Percentiles rank a stretch among this genome's conserved stretches.
These are phyloP conservation scores for Trichoderma gamsii DNA, from an alignment of 495 filamentous ascomycete species.

Conservation along the genomic window DNA sequence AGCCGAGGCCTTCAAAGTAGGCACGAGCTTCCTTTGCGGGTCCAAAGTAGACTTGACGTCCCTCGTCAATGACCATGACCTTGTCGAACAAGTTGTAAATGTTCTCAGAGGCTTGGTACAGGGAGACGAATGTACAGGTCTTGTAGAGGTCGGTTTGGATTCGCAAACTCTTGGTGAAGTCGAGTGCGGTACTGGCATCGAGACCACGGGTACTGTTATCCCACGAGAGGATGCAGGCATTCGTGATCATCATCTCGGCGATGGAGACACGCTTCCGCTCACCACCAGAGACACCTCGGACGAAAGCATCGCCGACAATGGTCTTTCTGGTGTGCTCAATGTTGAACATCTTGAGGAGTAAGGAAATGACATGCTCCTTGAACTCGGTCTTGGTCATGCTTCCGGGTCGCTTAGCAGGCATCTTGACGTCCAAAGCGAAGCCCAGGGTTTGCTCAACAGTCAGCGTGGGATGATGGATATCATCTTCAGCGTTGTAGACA, in stretches of 20 bases:
- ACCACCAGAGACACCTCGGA: constrained; percentile 81
- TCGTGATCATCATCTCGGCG: constrained; percentile 65
- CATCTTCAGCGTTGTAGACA: constrained; percentile 82
- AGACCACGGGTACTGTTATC: constrained; percentile 82
- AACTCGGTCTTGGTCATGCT: constrained; percentile 62
- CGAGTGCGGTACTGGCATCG: constrained; percentile 76
- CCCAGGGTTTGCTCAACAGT: constrained; percentile 78
- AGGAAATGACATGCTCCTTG: constrained; percentile 61
- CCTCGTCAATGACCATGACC: constrained; percentile 74
- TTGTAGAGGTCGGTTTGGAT: constrained; percentile 75
- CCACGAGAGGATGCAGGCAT: constrained; percentile 68
- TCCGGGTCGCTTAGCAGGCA: constrained; percentile 63
- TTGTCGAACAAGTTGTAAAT: constrained; percentile 88
- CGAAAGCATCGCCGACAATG: constrained; percentile 71
- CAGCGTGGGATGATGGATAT: constrained; percentile 73
- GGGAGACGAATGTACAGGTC: constrained; percentile 70
- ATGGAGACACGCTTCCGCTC: constrained; percentile 77
- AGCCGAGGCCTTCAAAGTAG: constrained; percentile 82
- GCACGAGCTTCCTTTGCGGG: constrained; percentile 58
- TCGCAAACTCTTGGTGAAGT: constrained; percentile 63
- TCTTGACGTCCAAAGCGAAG: constrained; percentile 78
- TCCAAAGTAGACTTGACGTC: constrained; percentile 76
- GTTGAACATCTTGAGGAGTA: constrained; percentile 81
- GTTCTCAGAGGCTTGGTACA: constrained; percentile 79
- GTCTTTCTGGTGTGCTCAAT: constrained; percentile 79